Percentiles rank a stretch among this genome's conserved stretches.
Evolutionary conservation across 2,329 filamentous ascomycete genomes (phyloP).

Genomic region (Cladosporium sp.): DNA sequence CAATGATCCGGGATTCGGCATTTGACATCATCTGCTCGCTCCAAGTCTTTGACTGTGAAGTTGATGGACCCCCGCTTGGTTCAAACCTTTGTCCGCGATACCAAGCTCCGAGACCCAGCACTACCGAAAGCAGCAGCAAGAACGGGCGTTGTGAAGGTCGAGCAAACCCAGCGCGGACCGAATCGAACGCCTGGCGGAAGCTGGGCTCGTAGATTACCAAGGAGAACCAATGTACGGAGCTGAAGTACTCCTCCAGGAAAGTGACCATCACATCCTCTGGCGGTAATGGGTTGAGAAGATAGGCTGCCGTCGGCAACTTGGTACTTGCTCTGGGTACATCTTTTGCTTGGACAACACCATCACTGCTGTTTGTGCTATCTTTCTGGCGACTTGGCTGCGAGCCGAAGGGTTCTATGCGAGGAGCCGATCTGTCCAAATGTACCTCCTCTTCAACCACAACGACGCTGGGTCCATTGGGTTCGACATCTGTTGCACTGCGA

Average conservation of each 20-base stretch:
- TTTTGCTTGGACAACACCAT: no score
- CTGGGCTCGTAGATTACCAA: conserved; percentile 40
- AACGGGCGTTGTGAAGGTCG: conserved; percentile 34
- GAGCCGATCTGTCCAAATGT: no score
- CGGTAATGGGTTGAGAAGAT: conserved; percentile 22
- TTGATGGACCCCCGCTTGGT: conserved; percentile 6
- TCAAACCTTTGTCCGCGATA: conserved; percentile 31
- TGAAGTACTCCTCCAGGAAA: conserved; percentile 40
- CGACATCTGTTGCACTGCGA: no score
- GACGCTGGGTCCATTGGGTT: no score
- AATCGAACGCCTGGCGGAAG: conserved; percentile 33
- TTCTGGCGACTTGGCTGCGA: no score
- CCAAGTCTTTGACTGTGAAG: conserved; percentile 19
- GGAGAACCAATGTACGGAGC: conserved; percentile 44
- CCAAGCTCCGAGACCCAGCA: conserved; percentile 38
- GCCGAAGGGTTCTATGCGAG: no score
- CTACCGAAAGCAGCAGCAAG: conserved; percentile 34
- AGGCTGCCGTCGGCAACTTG: no score
- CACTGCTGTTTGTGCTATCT: no score
- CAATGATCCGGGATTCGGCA: conserved; percentile 34
- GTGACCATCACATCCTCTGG: conserved; percentile 25
- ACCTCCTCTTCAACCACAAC: no score
- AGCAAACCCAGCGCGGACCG: conserved; percentile 33
- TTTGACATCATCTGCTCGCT: conserved; percentile 22
- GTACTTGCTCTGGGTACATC: no score